Evolutionary conservation across 1,284 basidiomycete species (phyloP).

Genomic region (Apiotrichum mycotoxinovorans): DNA sequence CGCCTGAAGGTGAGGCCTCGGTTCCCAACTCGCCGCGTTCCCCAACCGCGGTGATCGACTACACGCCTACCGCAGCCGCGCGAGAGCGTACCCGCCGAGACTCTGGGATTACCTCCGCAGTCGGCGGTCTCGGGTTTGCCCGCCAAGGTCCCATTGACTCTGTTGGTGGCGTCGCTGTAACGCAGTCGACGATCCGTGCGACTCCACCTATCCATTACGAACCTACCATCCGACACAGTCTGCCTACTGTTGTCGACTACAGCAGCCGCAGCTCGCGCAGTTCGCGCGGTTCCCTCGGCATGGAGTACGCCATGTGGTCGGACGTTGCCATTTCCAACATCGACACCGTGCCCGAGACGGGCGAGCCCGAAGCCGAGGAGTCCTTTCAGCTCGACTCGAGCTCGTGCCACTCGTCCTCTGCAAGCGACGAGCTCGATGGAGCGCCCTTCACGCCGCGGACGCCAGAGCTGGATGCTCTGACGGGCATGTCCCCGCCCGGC

Average conservation of each 20-base stretch:
- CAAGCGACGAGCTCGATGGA: constrained; percentile 10
- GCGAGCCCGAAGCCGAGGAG: constrained; percentile 2
- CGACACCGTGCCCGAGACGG: neutral
- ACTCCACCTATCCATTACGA: neutral
- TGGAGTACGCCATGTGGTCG: constrained; percentile 2
- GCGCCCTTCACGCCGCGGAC: constrained; percentile 17
- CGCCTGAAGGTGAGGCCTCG: neutral
- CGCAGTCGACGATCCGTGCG: neutral
- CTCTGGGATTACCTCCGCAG: neutral
- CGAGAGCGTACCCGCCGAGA: constrained; percentile 7
- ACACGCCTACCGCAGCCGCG: constrained; percentile 5
- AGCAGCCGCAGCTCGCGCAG: neutral
- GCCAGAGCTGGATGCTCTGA: constrained; percentile 13
- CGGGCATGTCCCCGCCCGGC: neutral
- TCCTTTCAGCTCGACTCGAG: constrained; percentile 5
- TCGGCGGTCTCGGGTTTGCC: constrained; percentile 2
- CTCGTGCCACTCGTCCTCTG: constrained; percentile 2
- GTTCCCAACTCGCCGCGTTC: neutral
- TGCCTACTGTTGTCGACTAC: constrained; percentile 3
- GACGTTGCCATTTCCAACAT: neutral
- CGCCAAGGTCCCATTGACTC: neutral
- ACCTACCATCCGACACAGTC: neutral
- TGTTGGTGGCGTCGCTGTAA: neutral
- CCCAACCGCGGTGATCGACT: neutral
- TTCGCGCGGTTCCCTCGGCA: neutral